phyloP scores from a whole-genome alignment of 2,329 filamentous ascomycete genomes.

The Xylaria sp. region DNA sequence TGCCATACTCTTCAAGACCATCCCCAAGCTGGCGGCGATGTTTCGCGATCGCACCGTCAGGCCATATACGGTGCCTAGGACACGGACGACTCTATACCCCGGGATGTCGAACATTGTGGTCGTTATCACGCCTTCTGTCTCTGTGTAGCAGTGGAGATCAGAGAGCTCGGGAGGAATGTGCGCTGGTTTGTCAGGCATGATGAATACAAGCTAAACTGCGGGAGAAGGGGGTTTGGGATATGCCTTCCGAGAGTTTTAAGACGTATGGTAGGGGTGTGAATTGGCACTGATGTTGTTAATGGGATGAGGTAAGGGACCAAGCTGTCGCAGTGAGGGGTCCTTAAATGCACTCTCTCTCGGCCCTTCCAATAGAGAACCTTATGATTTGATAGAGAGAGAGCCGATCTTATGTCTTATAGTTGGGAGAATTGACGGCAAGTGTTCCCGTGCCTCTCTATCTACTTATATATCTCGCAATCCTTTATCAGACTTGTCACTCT shows the following conservation, averaged over 20 bases:
- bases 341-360: not conserved
- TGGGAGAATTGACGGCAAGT: not conserved
- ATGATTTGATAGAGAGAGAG: not conserved
- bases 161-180: slow-evolving; percentile 56
- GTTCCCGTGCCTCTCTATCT: not conserved
- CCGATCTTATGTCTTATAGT: not conserved
- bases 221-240: not conserved
- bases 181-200: slow-evolving; percentile 43
- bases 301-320: not conserved
- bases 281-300: not conserved
- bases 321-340: not conserved
- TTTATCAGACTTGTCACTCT: too few species aligned
- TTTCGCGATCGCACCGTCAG: slow-evolving; percentile 69
- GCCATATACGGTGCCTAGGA: slow-evolving; percentile 69
- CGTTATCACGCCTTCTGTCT: slow-evolving; percentile 70
- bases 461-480: slow-evolving; percentile 18
- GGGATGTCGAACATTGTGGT: slow-evolving; percentile 73
- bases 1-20: slow-evolving; percentile 66
- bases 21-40: slow-evolving; percentile 65
- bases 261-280: not conserved
- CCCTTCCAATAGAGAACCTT: not conserved
- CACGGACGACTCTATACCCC: slow-evolving; percentile 67
- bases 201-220: not conserved
- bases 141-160: slow-evolving; percentile 68
- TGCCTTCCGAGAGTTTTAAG: not conserved